Base-by-base conservation (phyloP, 257 asterid species). In the Misopates orontium region DNA sequence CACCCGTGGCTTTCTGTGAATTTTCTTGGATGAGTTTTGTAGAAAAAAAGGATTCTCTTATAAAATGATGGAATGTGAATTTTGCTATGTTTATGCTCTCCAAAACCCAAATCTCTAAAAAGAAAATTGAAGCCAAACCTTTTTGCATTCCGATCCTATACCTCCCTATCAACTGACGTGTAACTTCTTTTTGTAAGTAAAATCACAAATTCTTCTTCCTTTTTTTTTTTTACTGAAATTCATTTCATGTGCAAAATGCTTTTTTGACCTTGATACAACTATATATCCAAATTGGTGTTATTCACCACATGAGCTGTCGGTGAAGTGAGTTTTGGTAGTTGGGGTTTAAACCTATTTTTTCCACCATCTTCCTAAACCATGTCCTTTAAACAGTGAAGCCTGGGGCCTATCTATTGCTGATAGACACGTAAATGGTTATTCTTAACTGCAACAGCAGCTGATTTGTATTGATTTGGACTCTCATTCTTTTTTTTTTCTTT, bases 1-100 rank as follows among this genome's bases (percentile, higher is more conserved):
- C 64, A n/a, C 40, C 22, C 13, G 20, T 45, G 69, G 44, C 36
- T 28, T 60, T 44, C 17, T 17, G 28, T 50, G 16, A 59, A 41
- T 52, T 15, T 36, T n/a, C 19, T 23, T 4, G 21, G 32, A 16
- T 32, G 19, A 60, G 51, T 7, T 7, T 12, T 47, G 14, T 58
- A n/a, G 50, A 51, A 44, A 23, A 57, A 63, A 11, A 48, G 7
- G 60, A 64, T 59, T 24, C n/a, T 36, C 40, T 22, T 50, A 36
- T 70, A 22, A 47, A 60, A 61, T 14, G 50, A 23, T 19, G 41
- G 62, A 62, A 45, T 44, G 67, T 74, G 32, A 60, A 45, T 18
- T 39, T 32, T 40, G 40, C 42, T 25, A 23, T 16, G 24, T 21
- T 58, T 48, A 42, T 56, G 68, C 40, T 8, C 21, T 51, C 44